Evolutionary conservation across 2,329 filamentous ascomycete genomes (phyloP), one percentile per base, ranked within the genome.

Genomic region (Epichloe hybrida): DNA sequence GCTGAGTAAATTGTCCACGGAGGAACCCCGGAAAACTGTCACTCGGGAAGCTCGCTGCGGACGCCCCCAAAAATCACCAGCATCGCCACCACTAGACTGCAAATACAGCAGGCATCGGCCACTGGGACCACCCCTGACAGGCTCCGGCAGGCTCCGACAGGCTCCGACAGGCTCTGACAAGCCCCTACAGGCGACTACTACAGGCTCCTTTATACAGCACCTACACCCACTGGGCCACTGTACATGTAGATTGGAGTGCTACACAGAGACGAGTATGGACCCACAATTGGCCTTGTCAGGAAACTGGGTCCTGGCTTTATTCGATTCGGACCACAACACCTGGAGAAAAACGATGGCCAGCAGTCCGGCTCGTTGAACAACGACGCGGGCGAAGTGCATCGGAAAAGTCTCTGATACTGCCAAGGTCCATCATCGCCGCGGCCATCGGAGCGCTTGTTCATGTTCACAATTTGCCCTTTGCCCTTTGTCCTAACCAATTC

Each of bases 261-360:
- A 31, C 27, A 7, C 23, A 27, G 23, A 27, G 7, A 8, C 23
- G 7, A 27, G 23, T 27, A 3, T 7, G 23, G 51, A 21, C 47
- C 51, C 51, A 36, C 47, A 46, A 21, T 49, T 50, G 49, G 49
- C 49, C 53, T 47, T 52, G 52, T 53, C 46, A 47, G 49, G 50
- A 49, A 53, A 51, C 48, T 54, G 48, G 54, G 57, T 52, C 57
- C 53, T 62, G 64, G 64, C 64, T 65, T 66, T 17, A 17, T 17
- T 17, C 17, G 17, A 65, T 66, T 67, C 64, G 62, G 63, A 65
- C 64, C 64, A 66, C 64, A 64, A 67, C 64, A 66, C 60, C 63
- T 65, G 57, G 59, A 66, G 61, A 66, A 67, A 66, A 65, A 59
- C 63, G 58, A 65, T 51, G 56, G 56, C 61, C 61, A 63, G 61